Base-by-base conservation (phyloP, 805 yeast species). In the Yarrowia sp. region DNA sequence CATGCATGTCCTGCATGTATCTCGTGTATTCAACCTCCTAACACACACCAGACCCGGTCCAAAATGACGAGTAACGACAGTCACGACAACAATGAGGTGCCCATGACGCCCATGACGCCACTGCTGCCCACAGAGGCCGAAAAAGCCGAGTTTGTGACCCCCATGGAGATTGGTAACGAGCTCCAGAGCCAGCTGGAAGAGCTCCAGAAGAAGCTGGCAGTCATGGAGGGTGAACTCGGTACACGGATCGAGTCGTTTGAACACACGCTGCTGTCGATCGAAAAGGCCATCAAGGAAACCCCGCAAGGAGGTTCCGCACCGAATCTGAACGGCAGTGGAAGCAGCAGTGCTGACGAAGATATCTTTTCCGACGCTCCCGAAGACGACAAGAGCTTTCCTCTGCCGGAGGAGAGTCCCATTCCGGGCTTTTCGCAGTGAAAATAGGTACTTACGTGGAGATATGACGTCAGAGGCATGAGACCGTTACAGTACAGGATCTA, bases 81-180 rank as follows among this genome's bases (percentile, higher is more conserved):
- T 19, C 48, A 43, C 32, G 48, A 43, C 14, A 43, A 43, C 7
- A 30, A 19, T 2, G 48, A 16, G 32, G 48, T 24, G 19, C 48
- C 48, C 48, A 54, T 54, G 59, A 12, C 44, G 1, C 32, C 59
- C 12, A 52, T 36, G 44, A 54, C 61, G 22, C 61, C 61, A 8
- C 61, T 54, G 14, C 22, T 54, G 17, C 61, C 61, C 17, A 54
- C 61, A 6, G 61, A 54, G 19, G 61, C 61, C 35, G 61, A 54
- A 8, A 54, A 54, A 22, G 63, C 51, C 41, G 63, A 58, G 32
- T 58, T 58, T 41, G 51, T 58, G 41, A 58, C 63, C 2, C 51
- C 63, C 9, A 58, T 43, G 51, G 63, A 58, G 28, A 43, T 58
- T 22, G 63, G 63, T 6, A 41, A 28, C 24, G 63, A 41, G 41